Conservation (phyloP, 1,284 basidiomycete species). For the Thecaphora thlaspeos region DNA sequence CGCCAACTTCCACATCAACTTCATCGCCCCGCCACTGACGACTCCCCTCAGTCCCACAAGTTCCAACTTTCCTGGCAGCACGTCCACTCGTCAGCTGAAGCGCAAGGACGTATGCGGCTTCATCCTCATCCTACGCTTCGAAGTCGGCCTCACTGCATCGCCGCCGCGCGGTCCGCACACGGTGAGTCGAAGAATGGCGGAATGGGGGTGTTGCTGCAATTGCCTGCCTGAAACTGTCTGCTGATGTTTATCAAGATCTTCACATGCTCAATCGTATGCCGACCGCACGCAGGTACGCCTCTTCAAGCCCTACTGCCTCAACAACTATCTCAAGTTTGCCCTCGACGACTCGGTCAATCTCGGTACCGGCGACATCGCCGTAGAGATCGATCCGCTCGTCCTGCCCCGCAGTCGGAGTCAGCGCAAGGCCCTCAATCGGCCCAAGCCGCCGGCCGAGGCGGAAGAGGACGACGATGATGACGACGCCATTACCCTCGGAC, state of each 20-base stretch:
- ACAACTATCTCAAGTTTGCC: slow-evolving; percentile 27
- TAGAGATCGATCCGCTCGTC: slow-evolving; percentile 28
- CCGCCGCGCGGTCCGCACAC: background rate
- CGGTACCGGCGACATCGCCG: slow-evolving; percentile 11
- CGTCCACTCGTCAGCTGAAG: background rate
- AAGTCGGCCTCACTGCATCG: background rate
- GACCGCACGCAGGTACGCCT: slow-evolving; percentile 15
- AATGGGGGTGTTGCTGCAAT: too few species aligned
- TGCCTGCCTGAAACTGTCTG: too few species aligned
- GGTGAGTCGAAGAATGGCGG: too few species aligned
- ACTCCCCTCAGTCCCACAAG: background rate
- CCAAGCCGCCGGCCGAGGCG: slow-evolving; percentile 7
- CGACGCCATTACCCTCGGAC: slow-evolving; percentile 8
- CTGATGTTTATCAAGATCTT: too few species aligned
- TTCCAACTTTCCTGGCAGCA: background rate
- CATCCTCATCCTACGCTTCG: background rate
- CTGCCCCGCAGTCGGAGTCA: slow-evolving; percentile 6
- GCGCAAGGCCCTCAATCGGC: slow-evolving; percentile 9
- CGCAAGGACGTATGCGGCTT: slow-evolving; percentile 1
- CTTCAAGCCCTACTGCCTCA: slow-evolving; percentile 18
- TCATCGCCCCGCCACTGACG: background rate
- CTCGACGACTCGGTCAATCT: slow-evolving; percentile 22
- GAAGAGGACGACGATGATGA: slow-evolving; percentile 6
- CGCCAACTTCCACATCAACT: slow-evolving; percentile 1
- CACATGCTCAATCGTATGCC: too few species aligned